A percentile compares a stretch with the other conserved stretches of the same genome.
phyloP scores from a whole-genome alignment of 768 basidiomycete species.

The Termitomyces sp. region DNA sequence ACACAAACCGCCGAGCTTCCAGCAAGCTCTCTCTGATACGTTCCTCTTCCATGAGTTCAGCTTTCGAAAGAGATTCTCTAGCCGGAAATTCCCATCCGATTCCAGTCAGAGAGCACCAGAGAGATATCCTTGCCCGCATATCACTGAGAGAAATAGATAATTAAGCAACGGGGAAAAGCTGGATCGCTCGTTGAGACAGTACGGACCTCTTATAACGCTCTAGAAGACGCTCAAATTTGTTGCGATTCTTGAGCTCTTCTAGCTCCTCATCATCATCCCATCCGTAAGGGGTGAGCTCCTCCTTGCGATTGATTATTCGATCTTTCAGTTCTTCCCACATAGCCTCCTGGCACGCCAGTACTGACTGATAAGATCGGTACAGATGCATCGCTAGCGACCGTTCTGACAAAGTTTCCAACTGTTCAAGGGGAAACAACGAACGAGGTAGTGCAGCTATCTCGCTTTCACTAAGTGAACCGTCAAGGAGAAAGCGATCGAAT shows the following conservation, averaged over 20 bases:
- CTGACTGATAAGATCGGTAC: slow-evolving; percentile 53
- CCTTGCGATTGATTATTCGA: slow-evolving; percentile 49
- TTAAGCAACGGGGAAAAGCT: neutral
- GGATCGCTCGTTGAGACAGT: neutral
- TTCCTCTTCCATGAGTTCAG: slow-evolving; percentile 64
- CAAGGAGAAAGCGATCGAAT: slow-evolving; percentile 37
- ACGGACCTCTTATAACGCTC: slow-evolving; percentile 53
- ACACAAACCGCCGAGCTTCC: slow-evolving; percentile 45
- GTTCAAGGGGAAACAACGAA: slow-evolving; percentile 33
- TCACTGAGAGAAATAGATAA: slow-evolving; percentile 38
- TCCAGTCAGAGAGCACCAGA: slow-evolving; percentile 58
- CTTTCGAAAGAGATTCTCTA: slow-evolving; percentile 60
- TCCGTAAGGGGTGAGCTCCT: slow-evolving; percentile 50
- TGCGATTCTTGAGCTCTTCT: slow-evolving; percentile 47
- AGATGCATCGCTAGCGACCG: slow-evolving; percentile 69
- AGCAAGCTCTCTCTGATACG: slow-evolving; percentile 55
- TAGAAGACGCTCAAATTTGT: slow-evolving; percentile 53
- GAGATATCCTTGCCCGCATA: slow-evolving; percentile 56
- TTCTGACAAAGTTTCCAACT: slow-evolving; percentile 43
- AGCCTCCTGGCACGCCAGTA: slow-evolving; percentile 63
- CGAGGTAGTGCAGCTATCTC: slow-evolving; percentile 27
- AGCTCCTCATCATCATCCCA: slow-evolving; percentile 68
- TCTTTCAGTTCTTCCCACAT: slow-evolving; percentile 75
- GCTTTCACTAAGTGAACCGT: slow-evolving; percentile 39
- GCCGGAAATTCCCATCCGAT: slow-evolving; percentile 55